Conservation (phyloP, 208 protist species). For the Trypanosoma congolense region DNA sequence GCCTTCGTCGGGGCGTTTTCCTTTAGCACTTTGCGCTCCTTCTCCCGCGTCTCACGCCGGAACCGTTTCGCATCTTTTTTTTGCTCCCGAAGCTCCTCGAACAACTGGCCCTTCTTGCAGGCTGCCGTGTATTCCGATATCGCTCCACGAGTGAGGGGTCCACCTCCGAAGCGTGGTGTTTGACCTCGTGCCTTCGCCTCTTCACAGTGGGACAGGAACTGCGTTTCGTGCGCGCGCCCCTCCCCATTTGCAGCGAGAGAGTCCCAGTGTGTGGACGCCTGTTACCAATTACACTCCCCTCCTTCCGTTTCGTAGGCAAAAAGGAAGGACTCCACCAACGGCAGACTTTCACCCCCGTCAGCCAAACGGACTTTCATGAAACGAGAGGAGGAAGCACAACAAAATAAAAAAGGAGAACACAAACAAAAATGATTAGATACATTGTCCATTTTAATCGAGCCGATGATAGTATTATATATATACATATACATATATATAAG, state of each 20-base stretch:
- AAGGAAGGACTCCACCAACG: no score
- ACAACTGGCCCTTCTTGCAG: slow-evolving; percentile 83
- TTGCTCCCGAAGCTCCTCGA: slow-evolving; percentile 79
- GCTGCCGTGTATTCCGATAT: slow-evolving; percentile 81
- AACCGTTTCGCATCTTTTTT: slow-evolving; percentile 87
- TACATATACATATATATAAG: slow-evolving; percentile 14
- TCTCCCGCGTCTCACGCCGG: slow-evolving; percentile 72
- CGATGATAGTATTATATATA: slow-evolving; percentile 15
- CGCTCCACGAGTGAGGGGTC: slow-evolving; percentile 72
- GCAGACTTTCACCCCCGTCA: no score
- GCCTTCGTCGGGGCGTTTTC: slow-evolving; percentile 72
- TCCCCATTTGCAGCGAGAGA: slow-evolving; percentile 45
- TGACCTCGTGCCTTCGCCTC: slow-evolving; percentile 27
- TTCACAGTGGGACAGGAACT: slow-evolving; percentile 34
- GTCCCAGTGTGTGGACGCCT: background rate
- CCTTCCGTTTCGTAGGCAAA: background rate
- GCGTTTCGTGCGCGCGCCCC: slow-evolving; percentile 72
- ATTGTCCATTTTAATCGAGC: no score
- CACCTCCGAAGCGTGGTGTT: slow-evolving; percentile 49
- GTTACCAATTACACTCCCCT: background rate
- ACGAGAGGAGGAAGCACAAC: background rate
- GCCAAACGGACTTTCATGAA: no score
- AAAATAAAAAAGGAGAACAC: background rate
- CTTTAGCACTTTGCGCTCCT: slow-evolving; percentile 62
- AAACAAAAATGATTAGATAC: background rate